Evolutionary conservation across 2,329 filamentous ascomycete genomes (phyloP), one percentile per base, ranked within the genome.

Genomic region (Ambrosiella xylebori): DNA sequence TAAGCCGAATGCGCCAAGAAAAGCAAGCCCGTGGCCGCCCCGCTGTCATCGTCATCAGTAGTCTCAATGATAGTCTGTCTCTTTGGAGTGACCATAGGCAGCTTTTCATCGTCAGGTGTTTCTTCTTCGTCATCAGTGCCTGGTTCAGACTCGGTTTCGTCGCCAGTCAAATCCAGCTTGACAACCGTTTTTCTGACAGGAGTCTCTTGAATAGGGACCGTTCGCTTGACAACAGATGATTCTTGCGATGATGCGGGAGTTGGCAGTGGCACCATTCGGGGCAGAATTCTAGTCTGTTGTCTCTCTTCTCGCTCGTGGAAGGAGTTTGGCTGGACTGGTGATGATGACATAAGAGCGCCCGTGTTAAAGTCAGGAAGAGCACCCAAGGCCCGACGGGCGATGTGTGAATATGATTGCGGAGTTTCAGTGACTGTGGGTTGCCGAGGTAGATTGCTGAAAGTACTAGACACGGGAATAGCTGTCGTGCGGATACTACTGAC

Each of bases 1-100:
- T 17, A 47, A 47, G n/a, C 44, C 44, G 44, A 47, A n/a, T 15
- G 40, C 15, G 55, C 55, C 12, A 60, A 45, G 40, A 70, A 59
- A 62, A 64, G 19, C 73, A 75, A 64, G 66, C 65, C 15, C 72
- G 72, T 5, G 64, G 64, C 19, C 63, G 73, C 12, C 62, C 64
- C 12, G 68, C 68, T 61, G 73, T 69, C 61, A 58, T 62, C 62
- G 60, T 64, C 57, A 70, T 27, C 74, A 62, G 63, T 71, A 38
- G 65, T 61, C 37, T 60, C 72, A 11, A 71, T 67, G 11, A 17
- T 13, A 3, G 50, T 59, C 35, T 57, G 58, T 13, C 41, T 57
- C 13, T 54, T 54, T 1, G 58, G 55, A 8, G 55, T 57, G 2
- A 55, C 58, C 1, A 35, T 36, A 8, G 51, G 15, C 45, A 13